Conservation (phyloP, 2,329 filamentous ascomycete genomes). For the Penicillium sp. region DNA sequence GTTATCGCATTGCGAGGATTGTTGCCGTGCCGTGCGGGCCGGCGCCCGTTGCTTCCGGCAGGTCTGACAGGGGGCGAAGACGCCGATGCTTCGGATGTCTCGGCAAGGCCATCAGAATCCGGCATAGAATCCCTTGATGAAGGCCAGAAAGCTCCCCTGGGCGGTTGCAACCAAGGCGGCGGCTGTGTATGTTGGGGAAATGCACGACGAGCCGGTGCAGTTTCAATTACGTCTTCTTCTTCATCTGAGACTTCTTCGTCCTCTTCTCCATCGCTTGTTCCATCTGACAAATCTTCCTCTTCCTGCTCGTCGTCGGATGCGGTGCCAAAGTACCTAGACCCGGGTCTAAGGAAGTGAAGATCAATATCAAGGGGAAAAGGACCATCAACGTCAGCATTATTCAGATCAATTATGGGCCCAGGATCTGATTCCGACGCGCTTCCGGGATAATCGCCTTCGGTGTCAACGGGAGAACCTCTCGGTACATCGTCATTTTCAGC, state of each 20-base stretch:
- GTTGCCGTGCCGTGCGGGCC: conserved; percentile 8
- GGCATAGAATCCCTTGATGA: not conserved
- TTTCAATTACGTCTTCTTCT: not conserved
- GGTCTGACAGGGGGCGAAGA: conserved; percentile 8
- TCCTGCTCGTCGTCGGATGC: conserved; percentile 14
- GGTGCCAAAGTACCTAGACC: not conserved
- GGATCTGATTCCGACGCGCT: conserved; percentile 29
- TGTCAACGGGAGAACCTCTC: conserved; percentile 3
- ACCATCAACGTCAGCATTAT: conserved; percentile 12
- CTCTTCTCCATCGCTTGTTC: conserved; percentile 20
- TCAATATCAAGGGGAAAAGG: conserved; percentile 3
- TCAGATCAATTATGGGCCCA: conserved; percentile 37
- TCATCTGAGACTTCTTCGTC: conserved; percentile 6
- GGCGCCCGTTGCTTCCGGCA: not conserved
- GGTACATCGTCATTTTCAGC: conserved; percentile 24
- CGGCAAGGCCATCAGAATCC: not conserved
- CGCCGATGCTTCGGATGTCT: conserved; percentile 7
- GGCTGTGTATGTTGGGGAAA: not conserved
- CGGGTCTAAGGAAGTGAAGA: conserved; percentile 9
- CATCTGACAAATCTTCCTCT: not conserved
- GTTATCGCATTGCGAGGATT: conserved; percentile 18
- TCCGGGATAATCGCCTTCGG: not conserved
- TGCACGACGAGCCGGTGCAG: not conserved
- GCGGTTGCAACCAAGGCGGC: not conserved
- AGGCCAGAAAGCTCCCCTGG: conserved; percentile 5